These are phyloP conservation scores for Saxophila tyrrhenica DNA, from an alignment of 495 filamentous ascomycete species.

Conservation along the genomic window DNA sequence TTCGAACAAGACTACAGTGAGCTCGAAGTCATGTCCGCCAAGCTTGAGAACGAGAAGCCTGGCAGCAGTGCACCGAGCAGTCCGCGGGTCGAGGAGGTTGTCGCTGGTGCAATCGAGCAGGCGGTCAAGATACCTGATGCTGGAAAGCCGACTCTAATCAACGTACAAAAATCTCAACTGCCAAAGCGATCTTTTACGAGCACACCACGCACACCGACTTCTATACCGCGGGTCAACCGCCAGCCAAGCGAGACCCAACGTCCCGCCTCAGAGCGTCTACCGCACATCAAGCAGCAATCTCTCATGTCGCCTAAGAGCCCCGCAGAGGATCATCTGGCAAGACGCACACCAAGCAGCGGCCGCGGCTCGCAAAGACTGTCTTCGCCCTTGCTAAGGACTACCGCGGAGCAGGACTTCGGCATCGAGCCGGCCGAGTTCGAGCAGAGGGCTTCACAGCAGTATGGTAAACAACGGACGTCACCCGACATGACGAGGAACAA, in stretches of 20 bases:
- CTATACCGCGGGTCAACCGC: constrained; percentile 1
- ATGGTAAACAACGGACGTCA: background rate
- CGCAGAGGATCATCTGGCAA: constrained; percentile 1
- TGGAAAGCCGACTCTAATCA: background rate
- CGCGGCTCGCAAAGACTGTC: constrained; percentile 2
- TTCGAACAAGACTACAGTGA: constrained; percentile 19
- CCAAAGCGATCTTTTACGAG: constrained; percentile 6
- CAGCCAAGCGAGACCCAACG: background rate
- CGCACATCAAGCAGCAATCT: background rate
- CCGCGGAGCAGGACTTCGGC: background rate
- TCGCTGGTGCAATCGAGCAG: background rate
- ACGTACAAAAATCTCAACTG: background rate
- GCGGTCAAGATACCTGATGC: background rate
- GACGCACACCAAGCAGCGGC: constrained; percentile 4
- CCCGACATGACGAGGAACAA: background rate
- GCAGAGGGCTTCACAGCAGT: background rate
- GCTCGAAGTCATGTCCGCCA: constrained; percentile 8
- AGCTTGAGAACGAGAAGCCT: constrained; percentile 10
- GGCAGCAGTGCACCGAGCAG: constrained; percentile 2
- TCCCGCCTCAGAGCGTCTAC: background rate
- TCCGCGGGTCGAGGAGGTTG: background rate
- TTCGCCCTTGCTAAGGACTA: background rate
- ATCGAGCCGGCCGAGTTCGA: constrained; percentile 1
- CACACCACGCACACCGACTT: constrained; percentile 11
- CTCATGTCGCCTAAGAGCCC: constrained; percentile 7